Base-by-base conservation (phyloP, 164 flowering plant genomes). In the Warburgia ugandensis region DNA sequence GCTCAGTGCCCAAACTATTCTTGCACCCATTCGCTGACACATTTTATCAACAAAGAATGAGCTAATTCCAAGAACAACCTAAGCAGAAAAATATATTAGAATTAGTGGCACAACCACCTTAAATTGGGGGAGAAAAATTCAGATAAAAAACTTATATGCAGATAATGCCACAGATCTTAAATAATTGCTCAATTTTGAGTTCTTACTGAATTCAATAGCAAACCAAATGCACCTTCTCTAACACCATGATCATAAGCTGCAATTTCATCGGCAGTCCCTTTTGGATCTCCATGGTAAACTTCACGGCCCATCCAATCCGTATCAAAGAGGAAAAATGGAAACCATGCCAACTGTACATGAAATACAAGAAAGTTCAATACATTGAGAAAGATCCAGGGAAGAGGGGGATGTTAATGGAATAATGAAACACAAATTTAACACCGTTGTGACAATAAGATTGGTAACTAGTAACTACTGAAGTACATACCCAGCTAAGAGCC, bases 221-320 rank as follows among this genome's bases (percentile, higher is more conserved):
- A 86, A 79, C 99, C 99, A 74, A 92, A 81, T 74, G 99, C 95
- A 85, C 99, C 99, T 81, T 83, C 89, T 79, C 99, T 77, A 58
- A 92, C 95, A 63, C 99, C 99, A 60, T 71, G 74, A 58, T 80
- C 83, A 75, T 88, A 92, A 45, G 74, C 77, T 53, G 60, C 47
- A 30, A 77, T 68, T 63, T 77, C 75, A 53, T 66, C 5, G 31
- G 33, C 10, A 60, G 59, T 54, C 58, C 96, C 95, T 43, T 79
- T 86, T 17, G 96, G 99, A 67, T 92, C 77, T 32, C 99, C 96
- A 66, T 86, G 89, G 70, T 78, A 86, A 56, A 92, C 96, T 69
- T 92, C 98, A 58, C 94, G 82, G 25, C 99, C 99, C 96, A 92
- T 92, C 95, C 99, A 92, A 71, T 92, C 99, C 45, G 95, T 88